phyloP scores from a whole-genome alignment of 2,329 filamentous ascomycete species.

The Tolypocladium ophioglossoides region DNA sequence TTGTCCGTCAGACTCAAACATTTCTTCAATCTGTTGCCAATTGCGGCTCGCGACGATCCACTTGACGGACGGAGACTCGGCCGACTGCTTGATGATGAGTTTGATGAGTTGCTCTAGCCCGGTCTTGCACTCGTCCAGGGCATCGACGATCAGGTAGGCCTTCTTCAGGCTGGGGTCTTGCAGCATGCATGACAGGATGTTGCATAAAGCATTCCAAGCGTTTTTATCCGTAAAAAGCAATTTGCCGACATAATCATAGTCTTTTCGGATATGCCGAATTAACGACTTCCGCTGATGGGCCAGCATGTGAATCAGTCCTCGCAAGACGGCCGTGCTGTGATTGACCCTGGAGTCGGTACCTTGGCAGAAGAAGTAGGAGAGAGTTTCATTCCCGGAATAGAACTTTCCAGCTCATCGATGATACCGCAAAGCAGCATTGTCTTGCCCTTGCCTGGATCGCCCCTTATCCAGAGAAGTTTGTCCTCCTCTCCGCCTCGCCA shows the following conservation, averaged over 20 bases:
- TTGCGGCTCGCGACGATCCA: constrained; percentile 36
- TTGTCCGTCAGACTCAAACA: constrained; percentile 9
- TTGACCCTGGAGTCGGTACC: constrained; percentile 23
- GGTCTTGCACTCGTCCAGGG: constrained; percentile 31
- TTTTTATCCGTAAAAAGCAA: constrained; percentile 27
- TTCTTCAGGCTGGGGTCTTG: constrained; percentile 16
- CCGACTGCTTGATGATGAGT: constrained; percentile 17
- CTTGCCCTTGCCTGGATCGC: constrained; percentile 26
- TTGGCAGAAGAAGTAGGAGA: constrained; percentile 32
- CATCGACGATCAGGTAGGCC: constrained; percentile 30
- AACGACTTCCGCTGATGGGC: constrained; percentile 20
- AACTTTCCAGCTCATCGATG: constrained; percentile 10
- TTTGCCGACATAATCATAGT: constrained; percentile 22
- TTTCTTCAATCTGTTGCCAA: constrained; percentile 21
- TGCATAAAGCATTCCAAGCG: constrained; percentile 22
- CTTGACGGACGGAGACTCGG: constrained; percentile 17
- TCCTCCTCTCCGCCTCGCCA: constrained; percentile 12
- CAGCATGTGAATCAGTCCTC: constrained; percentile 31
- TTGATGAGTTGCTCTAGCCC: constrained; percentile 21
- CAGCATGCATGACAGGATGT: constrained; percentile 29
- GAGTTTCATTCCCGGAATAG: not conserved
- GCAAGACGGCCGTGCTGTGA: constrained; percentile 26
- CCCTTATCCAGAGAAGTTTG: constrained; percentile 21
- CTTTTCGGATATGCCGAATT: constrained; percentile 19
- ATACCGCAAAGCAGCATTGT: constrained; percentile 23